Evolutionary conservation across 129 eudicot species (phyloP).

Genomic region (Flaveria trinervia): DNA sequence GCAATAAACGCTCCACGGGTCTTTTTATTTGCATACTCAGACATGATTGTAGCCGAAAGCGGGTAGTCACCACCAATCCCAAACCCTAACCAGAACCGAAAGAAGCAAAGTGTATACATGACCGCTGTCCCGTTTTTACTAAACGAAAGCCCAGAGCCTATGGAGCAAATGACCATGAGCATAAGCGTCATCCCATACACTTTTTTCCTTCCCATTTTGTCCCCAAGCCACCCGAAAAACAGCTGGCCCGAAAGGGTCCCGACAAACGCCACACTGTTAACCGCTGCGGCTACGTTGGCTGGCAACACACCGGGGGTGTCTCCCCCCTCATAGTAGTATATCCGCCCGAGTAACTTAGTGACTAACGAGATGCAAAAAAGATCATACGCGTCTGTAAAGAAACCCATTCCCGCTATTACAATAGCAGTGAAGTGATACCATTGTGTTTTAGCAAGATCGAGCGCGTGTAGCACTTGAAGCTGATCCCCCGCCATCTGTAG

Average conservation of each 20-base stretch:
- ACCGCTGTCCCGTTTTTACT: slow-evolving; percentile 24
- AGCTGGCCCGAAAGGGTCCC: slow-evolving; percentile 76
- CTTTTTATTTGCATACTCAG: slow-evolving; percentile 43
- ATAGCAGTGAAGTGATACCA: slow-evolving; percentile 88
- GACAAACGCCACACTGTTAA: slow-evolving; percentile 71
- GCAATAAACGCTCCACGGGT: slow-evolving; percentile 44
- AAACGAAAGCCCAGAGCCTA: slow-evolving; percentile 43
- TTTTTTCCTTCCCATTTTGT: slow-evolving; percentile 60
- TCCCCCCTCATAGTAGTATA: slow-evolving; percentile 54
- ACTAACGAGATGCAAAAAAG: slow-evolving; percentile 75
- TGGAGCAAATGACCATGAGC: slow-evolving; percentile 37
- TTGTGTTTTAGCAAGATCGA: slow-evolving; percentile 77
- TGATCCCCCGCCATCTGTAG: slow-evolving; percentile 48
- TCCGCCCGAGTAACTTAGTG: slow-evolving; percentile 68
- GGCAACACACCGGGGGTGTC: slow-evolving; percentile 56
- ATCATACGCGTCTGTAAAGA: slow-evolving; percentile 80
- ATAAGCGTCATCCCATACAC: slow-evolving; percentile 65
- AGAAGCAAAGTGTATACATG: slow-evolving; percentile 40
- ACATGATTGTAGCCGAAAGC: slow-evolving; percentile 46
- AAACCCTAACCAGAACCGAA: slow-evolving; percentile 46
- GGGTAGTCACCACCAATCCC: slow-evolving; percentile 47
- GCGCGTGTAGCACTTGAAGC: slow-evolving; percentile 62
- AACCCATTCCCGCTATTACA: slow-evolving; percentile 77
- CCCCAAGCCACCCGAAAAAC: slow-evolving; percentile 79
- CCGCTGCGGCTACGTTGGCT: slow-evolving; percentile 57